These are phyloP conservation scores for Truncatella angustata DNA, from an alignment of 2,329 filamentous ascomycete species.

Conservation along the genomic window DNA sequence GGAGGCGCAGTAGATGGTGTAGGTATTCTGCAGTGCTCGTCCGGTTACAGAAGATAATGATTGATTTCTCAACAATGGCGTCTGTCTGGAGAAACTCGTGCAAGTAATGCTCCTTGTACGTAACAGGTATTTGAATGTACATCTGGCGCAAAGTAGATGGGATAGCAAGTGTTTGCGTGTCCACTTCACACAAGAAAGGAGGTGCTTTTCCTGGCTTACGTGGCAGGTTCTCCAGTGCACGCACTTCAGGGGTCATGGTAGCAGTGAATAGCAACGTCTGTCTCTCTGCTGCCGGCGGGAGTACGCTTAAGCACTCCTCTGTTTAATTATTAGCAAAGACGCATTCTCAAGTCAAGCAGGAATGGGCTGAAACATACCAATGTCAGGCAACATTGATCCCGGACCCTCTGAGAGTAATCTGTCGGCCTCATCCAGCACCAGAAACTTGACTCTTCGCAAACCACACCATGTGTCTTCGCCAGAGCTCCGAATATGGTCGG, in stretches of 20 bases:
- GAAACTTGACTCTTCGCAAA: constrained; percentile 73
- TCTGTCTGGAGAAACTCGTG: constrained; percentile 84
- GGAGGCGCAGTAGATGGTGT: constrained; percentile 80
- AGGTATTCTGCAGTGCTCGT: constrained; percentile 85
- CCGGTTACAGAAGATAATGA: constrained; percentile 94
- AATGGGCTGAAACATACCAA: constrained; percentile 35
- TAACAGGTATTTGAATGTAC: constrained; percentile 72
- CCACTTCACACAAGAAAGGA: constrained; percentile 86
- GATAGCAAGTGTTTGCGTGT: constrained; percentile 72
- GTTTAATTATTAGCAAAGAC: background rate
- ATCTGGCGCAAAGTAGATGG: constrained; percentile 79
- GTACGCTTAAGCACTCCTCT: constrained; percentile 77
- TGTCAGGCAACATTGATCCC: constrained; percentile 91
- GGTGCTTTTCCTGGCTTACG: constrained; percentile 67
- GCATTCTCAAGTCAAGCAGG: background rate
- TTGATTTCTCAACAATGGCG: constrained; percentile 69
- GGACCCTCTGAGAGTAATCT: constrained; percentile 71
- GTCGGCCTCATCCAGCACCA: constrained; percentile 96
- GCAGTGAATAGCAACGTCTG: constrained; percentile 96
- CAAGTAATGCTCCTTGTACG: constrained; percentile 91
- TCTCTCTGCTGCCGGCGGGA: constrained; percentile 75
- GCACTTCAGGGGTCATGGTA: constrained; percentile 89
- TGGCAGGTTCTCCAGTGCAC: constrained; percentile 78
- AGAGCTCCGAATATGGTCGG: constrained; percentile 89
- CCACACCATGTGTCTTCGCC: constrained; percentile 88